phyloP scores from a whole-genome alignment of 768 basidiomycete species.

The Lactarius sp. region DNA sequence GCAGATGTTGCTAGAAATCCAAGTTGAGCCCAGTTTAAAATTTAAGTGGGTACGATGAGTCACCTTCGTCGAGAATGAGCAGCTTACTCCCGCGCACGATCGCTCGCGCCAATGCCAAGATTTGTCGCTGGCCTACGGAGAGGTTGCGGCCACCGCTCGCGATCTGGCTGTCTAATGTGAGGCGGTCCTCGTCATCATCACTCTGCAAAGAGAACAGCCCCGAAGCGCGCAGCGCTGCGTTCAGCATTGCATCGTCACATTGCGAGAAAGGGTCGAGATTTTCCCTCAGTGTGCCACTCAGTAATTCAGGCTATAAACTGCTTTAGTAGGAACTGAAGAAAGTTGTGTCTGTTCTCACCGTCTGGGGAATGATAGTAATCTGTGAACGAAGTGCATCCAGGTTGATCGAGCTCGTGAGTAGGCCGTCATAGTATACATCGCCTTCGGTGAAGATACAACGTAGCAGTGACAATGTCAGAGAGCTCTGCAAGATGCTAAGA shows the following conservation, averaged over 20 bases:
- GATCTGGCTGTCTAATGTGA: conserved; percentile 44
- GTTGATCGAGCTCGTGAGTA: conserved; percentile 44
- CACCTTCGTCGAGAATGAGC: conserved; percentile 54
- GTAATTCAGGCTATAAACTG: conserved; percentile 40
- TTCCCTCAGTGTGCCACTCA: conserved; percentile 51
- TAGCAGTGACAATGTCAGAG: conserved; percentile 48
- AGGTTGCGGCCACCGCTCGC: conserved; percentile 43
- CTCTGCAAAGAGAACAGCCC: conserved; percentile 42
- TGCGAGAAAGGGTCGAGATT: conserved; percentile 60
- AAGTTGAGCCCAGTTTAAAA: background rate
- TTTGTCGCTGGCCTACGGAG: conserved; percentile 58
- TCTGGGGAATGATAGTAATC: conserved; percentile 58
- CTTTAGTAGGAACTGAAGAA: conserved; percentile 14
- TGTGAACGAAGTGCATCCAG: conserved; percentile 47
- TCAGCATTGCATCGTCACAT: conserved; percentile 48
- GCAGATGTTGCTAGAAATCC: conserved; percentile 39
- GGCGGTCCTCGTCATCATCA: conserved; percentile 34
- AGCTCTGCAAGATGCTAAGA: conserved; percentile 33
- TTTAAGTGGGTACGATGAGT: conserved; percentile 1
- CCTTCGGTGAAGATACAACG: conserved; percentile 53
- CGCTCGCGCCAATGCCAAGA: conserved; percentile 55
- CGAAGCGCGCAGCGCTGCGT: conserved; percentile 44
- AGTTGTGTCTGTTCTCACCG: conserved; percentile 33
- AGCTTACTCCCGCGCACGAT: conserved; percentile 54
- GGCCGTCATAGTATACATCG: conserved; percentile 47